These are phyloP conservation scores for Neurospora sp. DNA, from an alignment of 2,329 filamentous ascomycete species.

Conservation along the genomic window DNA sequence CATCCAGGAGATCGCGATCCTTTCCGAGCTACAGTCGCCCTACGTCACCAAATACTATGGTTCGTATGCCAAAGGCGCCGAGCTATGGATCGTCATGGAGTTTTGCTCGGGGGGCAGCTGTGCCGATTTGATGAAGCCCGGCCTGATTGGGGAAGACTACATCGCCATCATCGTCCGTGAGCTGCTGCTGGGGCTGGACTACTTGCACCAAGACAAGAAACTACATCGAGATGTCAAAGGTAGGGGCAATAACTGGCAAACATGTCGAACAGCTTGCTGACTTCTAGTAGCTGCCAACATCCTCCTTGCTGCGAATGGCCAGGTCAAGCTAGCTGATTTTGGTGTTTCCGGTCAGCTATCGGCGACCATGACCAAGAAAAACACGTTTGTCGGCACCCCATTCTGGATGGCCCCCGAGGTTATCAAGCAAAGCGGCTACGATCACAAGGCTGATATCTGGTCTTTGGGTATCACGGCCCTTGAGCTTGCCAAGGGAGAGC, in stretches of 20 bases:
- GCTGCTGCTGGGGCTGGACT: constrained; percentile 80
- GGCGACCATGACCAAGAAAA: constrained; percentile 99
- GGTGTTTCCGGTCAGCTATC: constrained; percentile 93
- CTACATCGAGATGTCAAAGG: constrained; percentile 94
- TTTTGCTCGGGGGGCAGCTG: constrained; percentile 96
- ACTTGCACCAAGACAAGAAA: constrained; percentile 91
- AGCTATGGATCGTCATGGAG: constrained; percentile 99
- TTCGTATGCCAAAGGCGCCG: constrained; percentile 89
- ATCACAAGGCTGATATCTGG: constrained; percentile 97
- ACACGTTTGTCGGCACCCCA: constrained; percentile 94
- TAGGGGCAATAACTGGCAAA: constrained; percentile 26
- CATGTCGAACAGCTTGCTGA: constrained; percentile 10
- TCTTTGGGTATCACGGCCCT: constrained; percentile 90
- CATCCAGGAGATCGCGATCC: constrained; percentile 95
- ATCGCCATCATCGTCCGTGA: constrained; percentile 93
- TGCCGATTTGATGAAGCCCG: constrained; percentile 90
- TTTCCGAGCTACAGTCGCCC: constrained; percentile 89
- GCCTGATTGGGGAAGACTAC: constrained; percentile 84
- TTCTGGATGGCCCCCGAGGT: constrained; percentile 99
- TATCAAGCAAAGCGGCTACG: constrained; percentile 96
- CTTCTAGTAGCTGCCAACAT: constrained; percentile 70
- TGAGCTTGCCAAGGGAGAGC: constrained; percentile 84
- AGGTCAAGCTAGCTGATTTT: constrained; percentile 96
- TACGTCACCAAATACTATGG: constrained; percentile 98
- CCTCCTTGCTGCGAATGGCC: constrained; percentile 76